These are phyloP conservation scores for Bacidia gigantensis DNA, from an alignment of 495 filamentous ascomycete genomes.

Conservation along the genomic window DNA sequence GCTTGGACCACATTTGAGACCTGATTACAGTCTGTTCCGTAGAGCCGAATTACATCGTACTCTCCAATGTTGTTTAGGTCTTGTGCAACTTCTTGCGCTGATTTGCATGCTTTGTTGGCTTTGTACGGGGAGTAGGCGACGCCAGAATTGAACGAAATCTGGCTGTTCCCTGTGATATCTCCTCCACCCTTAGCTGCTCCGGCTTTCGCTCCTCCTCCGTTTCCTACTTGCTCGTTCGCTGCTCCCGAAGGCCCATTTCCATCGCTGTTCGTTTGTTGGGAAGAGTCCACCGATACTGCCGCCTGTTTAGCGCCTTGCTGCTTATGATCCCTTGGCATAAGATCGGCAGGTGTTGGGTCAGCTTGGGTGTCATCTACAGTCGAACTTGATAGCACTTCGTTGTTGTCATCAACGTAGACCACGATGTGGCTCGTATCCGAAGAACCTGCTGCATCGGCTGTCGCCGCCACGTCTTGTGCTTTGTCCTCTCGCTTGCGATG, in stretches of 20 bases:
- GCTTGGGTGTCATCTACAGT: constrained; percentile 20
- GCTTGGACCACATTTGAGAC: constrained; percentile 44
- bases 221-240: no score
- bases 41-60: constrained; percentile 57
- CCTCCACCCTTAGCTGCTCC: constrained; percentile 5
- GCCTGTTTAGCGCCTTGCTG: background rate
- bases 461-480: constrained; percentile 16
- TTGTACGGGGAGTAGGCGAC: constrained; percentile 69
- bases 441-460: constrained; percentile 26
- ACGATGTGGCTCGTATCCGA: constrained; percentile 35
- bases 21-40: constrained; percentile 70
- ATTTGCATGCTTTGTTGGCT: constrained; percentile 50
- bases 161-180: no score
- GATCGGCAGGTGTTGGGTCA: constrained; percentile 3
- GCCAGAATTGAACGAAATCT: constrained; percentile 36
- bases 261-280: no score
- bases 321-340: background rate
- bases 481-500: constrained; percentile 7
- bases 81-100: constrained; percentile 40
- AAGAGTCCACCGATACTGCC: background rate
- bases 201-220: background rate
- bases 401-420: constrained; percentile 51
- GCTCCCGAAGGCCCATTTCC: no score
- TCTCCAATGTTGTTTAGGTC: constrained; percentile 43
- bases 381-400: constrained; percentile 32